Percentiles rank a stretch among this genome's conserved stretches.
phyloP scores from a whole-genome alignment of 257 asterid species.

The Gardenia jasminoides region DNA sequence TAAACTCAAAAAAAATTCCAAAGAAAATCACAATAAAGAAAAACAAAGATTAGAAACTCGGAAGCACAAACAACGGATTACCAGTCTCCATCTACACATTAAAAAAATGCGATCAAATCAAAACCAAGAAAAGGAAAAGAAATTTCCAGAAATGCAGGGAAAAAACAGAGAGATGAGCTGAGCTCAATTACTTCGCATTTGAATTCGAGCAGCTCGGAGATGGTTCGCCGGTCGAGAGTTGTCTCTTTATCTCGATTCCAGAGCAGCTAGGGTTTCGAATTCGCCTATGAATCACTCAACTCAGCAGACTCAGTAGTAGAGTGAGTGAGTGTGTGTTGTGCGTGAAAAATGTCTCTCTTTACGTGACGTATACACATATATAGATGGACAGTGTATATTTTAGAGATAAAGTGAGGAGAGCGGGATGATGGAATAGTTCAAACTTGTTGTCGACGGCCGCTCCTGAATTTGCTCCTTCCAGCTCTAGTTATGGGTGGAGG shows the following conservation, averaged over 20 bases:
- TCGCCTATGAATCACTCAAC: constrained; percentile 39
- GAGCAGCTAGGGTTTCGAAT: constrained; percentile 37
- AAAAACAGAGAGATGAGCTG: constrained; percentile 15
- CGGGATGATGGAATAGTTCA: constrained; percentile 66
- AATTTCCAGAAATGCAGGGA: not conserved
- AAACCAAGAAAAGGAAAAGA: not conserved
- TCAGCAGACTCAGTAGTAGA: constrained; percentile 16
- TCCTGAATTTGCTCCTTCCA: constrained; percentile 30
- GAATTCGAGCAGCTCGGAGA: constrained; percentile 1
- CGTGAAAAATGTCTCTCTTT: not conserved
- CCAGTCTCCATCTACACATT: not conserved
- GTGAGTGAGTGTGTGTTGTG: constrained; percentile 22
- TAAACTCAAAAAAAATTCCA: not conserved
- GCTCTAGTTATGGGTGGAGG: not conserved
- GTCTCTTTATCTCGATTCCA: constrained; percentile 16
- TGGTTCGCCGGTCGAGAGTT: not conserved
- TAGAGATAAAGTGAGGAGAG: constrained; percentile 37
- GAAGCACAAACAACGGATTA: not conserved
- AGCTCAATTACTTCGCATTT: constrained; percentile 37
- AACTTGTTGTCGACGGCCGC: constrained; percentile 19
- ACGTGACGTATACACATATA: not conserved
- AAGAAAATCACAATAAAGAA: not conserved
- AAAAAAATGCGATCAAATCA: not conserved
- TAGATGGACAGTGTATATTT: not conserved
- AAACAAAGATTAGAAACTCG: not conserved